Evolutionary conservation across 176 grass and related monocot genomes (phyloP), one percentile per base, ranked within the genome.

Genomic region (Canna indica): DNA sequence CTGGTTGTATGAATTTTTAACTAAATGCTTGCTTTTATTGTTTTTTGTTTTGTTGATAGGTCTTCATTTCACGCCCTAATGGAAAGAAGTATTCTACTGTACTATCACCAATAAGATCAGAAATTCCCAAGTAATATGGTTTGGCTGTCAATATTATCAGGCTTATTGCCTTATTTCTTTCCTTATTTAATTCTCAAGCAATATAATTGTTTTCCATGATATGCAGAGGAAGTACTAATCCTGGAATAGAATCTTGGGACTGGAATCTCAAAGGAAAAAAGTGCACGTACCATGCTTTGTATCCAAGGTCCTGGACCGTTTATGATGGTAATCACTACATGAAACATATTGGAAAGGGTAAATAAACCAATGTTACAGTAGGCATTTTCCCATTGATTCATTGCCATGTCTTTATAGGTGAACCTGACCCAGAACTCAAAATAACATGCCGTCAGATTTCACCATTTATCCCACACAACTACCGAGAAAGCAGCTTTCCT

Each of bases 391-490:
- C 39, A 74, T 35, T 70, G 8, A 9, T 39, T 32, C 13, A 10
- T 64, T 81, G 13, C 52, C 27, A 26, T 14, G 27, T 17, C 28
- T 59, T n/a, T 73, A 34, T 68, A 96, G 88, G 93, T 76, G 93
- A 96, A 82, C 86, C 88, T 70, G 93, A 96, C 34, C 88, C 88
- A 4, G 86, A 96, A 67, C 79, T 96, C 27, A 96, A 85, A 72
- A 96, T 96, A 79, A 81, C 86, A 42, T 96, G 88, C 71, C 86
- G 84, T 67, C 93, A 96, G 76, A 85, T 96, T 72, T 96, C 93
- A 78, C 93, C 93, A 71, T 81, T 96, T 83, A 90, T 96, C 79
- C 93, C 93, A 67, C 93, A 91, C 64, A 96, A 96, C 76, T 96
- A 96, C 81, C 82, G 84, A 73, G 82, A 90, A 42, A 96, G 88